phyloP scores from a whole-genome alignment of 768 basidiomycete genomes.

The Ramaria sp. region DNA sequence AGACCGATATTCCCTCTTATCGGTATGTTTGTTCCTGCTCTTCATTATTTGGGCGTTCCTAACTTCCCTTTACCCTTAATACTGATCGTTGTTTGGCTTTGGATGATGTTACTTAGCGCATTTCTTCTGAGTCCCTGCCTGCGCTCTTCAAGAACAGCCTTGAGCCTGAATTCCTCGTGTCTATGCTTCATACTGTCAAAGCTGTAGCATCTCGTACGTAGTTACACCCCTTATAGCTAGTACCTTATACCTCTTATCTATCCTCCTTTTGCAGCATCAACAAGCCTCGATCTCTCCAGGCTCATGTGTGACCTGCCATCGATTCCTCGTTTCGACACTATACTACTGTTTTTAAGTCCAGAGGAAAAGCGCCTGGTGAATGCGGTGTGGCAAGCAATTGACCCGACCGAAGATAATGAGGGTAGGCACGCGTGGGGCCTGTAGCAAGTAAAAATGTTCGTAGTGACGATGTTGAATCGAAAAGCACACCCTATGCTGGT shows the following conservation, averaged over 20 bases:
- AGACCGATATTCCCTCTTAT: constrained; percentile 48
- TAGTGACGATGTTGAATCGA: neutral
- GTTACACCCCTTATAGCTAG: neutral
- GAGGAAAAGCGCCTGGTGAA: constrained; percentile 31
- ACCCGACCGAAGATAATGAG: neutral
- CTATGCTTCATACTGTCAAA: constrained; percentile 43
- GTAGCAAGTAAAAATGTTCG: neutral
- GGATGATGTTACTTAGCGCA: constrained; percentile 28
- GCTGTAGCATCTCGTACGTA: neutral
- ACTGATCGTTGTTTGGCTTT: too few species aligned
- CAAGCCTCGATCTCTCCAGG: constrained; percentile 19
- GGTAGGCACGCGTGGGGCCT: neutral
- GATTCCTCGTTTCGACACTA: constrained; percentile 53
- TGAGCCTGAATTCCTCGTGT: constrained; percentile 51
- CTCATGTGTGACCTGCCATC: constrained; percentile 44
- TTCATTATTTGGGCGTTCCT: neutral
- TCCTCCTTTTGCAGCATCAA: constrained; percentile 16
- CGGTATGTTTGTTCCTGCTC: constrained; percentile 29
- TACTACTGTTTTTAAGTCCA: constrained; percentile 50
- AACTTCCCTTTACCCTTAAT: neutral
- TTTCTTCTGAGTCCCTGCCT: constrained; percentile 47
- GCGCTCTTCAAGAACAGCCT: constrained; percentile 58
- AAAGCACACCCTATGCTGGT: neutral
- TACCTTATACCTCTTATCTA: neutral
- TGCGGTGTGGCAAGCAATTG: constrained; percentile 4